Percentiles rank a stretch among this genome's conserved stretches.
Evolutionary conservation across 805 yeast genomes (phyloP).

Genomic region (Zygosaccharomyces pseudorouxii): DNA sequence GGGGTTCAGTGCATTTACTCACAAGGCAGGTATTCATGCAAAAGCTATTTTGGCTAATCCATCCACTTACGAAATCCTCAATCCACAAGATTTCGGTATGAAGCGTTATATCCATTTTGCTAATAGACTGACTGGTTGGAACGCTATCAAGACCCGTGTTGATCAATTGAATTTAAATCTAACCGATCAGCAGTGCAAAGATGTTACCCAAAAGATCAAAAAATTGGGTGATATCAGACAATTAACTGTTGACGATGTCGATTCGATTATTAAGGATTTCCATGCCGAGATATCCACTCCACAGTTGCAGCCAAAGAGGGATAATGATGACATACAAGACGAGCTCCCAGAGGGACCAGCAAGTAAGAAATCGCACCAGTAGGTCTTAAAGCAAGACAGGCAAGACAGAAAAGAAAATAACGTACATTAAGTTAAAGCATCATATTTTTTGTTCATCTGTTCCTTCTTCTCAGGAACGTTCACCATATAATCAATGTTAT

Average conservation of each 20-base stretch:
- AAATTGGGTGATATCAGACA: conserved; percentile 92
- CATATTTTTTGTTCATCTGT: not conserved
- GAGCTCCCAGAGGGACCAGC: conserved; percentile 27
- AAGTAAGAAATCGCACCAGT: conserved; percentile 31
- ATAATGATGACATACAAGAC: conserved; percentile 21
- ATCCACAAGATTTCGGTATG: conserved; percentile 92
- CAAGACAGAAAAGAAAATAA: too few relatives aligned
- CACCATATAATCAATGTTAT: not conserved
- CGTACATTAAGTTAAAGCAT: too few relatives aligned
- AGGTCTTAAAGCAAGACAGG: not conserved
- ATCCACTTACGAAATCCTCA: conserved; percentile 94
- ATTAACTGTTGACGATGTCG: conserved; percentile 93
- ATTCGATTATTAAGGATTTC: conserved; percentile 89
- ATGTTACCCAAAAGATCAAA: conserved; percentile 89
- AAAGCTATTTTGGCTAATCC: conserved; percentile 98
- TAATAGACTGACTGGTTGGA: conserved; percentile 98
- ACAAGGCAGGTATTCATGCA: conserved; percentile 99
- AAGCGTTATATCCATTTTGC: conserved; percentile 97
- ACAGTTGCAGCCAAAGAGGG: conserved; percentile 32
- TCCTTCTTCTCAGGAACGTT: not conserved
- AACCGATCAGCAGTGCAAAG: conserved; percentile 91
- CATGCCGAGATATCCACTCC: conserved; percentile 74
- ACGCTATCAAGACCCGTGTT: conserved; percentile 96
- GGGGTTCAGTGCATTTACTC: conserved; percentile 99
- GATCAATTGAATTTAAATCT: conserved; percentile 89